phyloP scores from a whole-genome alignment of 257 asterid species.

The Rubia yunnanensis region DNA sequence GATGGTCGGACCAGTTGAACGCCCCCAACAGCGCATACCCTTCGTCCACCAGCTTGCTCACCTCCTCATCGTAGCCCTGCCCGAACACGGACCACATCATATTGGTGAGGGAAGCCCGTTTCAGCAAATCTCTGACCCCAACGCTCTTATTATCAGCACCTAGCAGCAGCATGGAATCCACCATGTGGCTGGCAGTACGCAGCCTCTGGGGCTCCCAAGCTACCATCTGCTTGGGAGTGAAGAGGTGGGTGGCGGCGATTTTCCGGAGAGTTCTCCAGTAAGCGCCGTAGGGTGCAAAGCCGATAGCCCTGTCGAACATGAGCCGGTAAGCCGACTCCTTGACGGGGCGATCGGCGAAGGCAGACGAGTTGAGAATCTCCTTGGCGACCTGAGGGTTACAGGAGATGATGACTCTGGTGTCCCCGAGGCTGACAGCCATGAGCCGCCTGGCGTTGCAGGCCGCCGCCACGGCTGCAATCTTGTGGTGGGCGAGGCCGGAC shows the following conservation, averaged over 20 bases:
- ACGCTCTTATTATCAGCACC: neutral
- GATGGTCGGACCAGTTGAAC: conserved; percentile 72
- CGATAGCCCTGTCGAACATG: conserved; percentile 75
- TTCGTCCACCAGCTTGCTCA: conserved; percentile 48
- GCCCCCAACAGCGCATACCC: conserved; percentile 56
- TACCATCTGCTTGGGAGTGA: conserved; percentile 52
- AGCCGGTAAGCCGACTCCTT: conserved; percentile 65
- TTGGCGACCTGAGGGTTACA: conserved; percentile 55
- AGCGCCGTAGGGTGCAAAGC: conserved; percentile 73
- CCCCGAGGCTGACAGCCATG: conserved; percentile 75
- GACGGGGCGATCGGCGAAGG: conserved; percentile 62
- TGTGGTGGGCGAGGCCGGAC: conserved; percentile 71
- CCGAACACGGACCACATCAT: conserved; percentile 84
- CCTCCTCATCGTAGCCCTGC: conserved; percentile 28
- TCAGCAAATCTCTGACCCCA: conserved; percentile 48
- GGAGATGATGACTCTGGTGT: conserved; percentile 53
- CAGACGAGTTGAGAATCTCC: conserved; percentile 44
- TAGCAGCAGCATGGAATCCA: conserved; percentile 11
- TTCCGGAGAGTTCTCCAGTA: conserved; percentile 67
- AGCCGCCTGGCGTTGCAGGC: conserved; percentile 42
- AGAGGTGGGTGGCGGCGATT: conserved; percentile 52
- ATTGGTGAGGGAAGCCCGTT: conserved; percentile 55
- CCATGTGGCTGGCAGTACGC: conserved; percentile 40
- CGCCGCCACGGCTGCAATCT: conserved; percentile 47
- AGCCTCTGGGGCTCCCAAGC: conserved; percentile 41